These are phyloP conservation scores for Trichophyton rubrum DNA, from an alignment of 2,329 filamentous ascomycete species.

Conservation along the genomic window DNA sequence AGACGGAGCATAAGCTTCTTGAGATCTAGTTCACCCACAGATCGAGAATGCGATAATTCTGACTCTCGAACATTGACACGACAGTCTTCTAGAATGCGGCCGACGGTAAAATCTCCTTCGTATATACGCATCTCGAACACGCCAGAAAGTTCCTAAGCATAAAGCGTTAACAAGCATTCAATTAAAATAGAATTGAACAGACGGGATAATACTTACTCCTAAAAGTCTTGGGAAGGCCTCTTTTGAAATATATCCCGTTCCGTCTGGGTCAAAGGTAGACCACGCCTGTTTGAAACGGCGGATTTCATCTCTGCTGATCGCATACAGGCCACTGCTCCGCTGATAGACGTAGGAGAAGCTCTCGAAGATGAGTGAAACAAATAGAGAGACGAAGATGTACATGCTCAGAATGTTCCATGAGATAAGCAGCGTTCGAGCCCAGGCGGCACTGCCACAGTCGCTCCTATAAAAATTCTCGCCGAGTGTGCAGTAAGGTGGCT, in stretches of 20 bases:
- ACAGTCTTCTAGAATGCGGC: slow-evolving; percentile 76
- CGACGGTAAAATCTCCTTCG: slow-evolving; percentile 75
- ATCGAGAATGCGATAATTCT: slow-evolving; percentile 25
- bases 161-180: background rate
- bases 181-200: background rate
- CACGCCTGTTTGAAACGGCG: slow-evolving; percentile 96
- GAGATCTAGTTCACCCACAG: slow-evolving; percentile 53
- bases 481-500: slow-evolving; percentile 67
- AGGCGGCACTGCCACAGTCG: slow-evolving; percentile 82
- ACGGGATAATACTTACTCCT: slow-evolving; percentile 44
- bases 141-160: slow-evolving; percentile 66
- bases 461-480: slow-evolving; percentile 63
- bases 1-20: slow-evolving; percentile 62
- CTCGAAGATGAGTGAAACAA: slow-evolving; percentile 97
- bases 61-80: slow-evolving; percentile 44
- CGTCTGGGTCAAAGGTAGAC: slow-evolving; percentile 87
- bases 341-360: slow-evolving; percentile 99
- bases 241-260: slow-evolving; percentile 81
- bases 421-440: slow-evolving; percentile 83
- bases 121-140: slow-evolving; percentile 98
- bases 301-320: slow-evolving; percentile 85
- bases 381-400: slow-evolving; percentile 98
- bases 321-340: slow-evolving; percentile 79
- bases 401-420: slow-evolving; percentile 99
- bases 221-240: slow-evolving; percentile 79